phyloP scores from a whole-genome alignment of 129 eudicot species.

The Chrysanthemum makinoi region DNA sequence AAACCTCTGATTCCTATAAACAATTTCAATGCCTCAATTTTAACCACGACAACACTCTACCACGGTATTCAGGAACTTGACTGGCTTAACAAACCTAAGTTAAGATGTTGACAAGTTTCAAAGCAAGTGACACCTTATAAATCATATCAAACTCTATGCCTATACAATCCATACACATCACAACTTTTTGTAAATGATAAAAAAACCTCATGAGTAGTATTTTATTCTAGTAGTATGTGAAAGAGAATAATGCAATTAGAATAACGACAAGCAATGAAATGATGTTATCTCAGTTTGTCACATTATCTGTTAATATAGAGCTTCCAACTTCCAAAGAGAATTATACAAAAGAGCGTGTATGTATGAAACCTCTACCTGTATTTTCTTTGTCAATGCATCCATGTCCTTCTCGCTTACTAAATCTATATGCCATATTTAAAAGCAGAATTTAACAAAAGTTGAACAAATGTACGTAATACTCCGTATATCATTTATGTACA shows the following conservation, averaged over 20 bases:
- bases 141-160: background rate
- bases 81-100: background rate
- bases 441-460: background rate
- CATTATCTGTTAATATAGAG: conserved; percentile 1
- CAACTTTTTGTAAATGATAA: too few relatives aligned
- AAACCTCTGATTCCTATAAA: background rate
- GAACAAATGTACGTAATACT: background rate
- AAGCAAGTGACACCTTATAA: background rate
- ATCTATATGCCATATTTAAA: conserved; percentile 52
- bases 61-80: background rate
- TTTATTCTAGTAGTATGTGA: too few relatives aligned
- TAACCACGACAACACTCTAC: background rate
- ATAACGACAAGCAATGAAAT: background rate
- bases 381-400: conserved; percentile 56
- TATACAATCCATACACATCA: too few relatives aligned
- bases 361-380: conserved; percentile 51
- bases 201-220: too few relatives aligned
- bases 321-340: conserved; percentile 11
- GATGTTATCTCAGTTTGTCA: conserved; percentile 8
- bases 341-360: background rate
- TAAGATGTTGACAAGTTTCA: background rate
- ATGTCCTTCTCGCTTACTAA: conserved; percentile 65
- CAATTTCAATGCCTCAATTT: background rate
- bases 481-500: background rate
- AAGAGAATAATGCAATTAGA: too few relatives aligned